Evolutionary conservation across 2,329 filamentous ascomycete species (phyloP).

Genomic region (Aspergillaceae sp.): DNA sequence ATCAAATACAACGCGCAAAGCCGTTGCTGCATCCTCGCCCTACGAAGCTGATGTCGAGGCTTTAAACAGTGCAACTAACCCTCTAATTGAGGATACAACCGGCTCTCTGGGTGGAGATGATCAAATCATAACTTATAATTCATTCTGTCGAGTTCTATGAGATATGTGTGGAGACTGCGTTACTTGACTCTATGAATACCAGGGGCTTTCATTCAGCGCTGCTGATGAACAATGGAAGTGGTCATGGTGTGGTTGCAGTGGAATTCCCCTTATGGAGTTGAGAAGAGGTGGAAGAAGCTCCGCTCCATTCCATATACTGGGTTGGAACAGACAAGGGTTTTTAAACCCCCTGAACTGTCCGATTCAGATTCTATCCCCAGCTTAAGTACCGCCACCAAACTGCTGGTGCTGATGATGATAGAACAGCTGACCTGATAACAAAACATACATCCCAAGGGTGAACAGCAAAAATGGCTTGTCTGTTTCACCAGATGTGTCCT

Average conservation of each 20-base stretch:
- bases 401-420: background rate
- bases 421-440: background rate
- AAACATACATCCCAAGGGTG: background rate
- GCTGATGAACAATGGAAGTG: background rate
- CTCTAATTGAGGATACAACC: no score
- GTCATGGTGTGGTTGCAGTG: background rate
- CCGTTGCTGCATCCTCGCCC: no score
- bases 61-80: no score
- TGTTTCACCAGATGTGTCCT: background rate
- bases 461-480: slow-evolving; percentile 1
- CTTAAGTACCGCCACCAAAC: background rate
- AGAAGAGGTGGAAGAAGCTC: background rate
- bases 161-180: background rate
- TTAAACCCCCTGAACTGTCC: background rate
- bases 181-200: background rate
- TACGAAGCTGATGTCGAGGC: no score
- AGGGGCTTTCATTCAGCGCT: background rate
- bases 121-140: background rate
- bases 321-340: background rate
- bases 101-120: no score
- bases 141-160: background rate
- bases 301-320: background rate
- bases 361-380: background rate
- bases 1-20: no score
- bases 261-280: background rate